Evolutionary conservation across 2,329 filamentous ascomycete species (phyloP).

Genomic region (Coniella lustricola): DNA sequence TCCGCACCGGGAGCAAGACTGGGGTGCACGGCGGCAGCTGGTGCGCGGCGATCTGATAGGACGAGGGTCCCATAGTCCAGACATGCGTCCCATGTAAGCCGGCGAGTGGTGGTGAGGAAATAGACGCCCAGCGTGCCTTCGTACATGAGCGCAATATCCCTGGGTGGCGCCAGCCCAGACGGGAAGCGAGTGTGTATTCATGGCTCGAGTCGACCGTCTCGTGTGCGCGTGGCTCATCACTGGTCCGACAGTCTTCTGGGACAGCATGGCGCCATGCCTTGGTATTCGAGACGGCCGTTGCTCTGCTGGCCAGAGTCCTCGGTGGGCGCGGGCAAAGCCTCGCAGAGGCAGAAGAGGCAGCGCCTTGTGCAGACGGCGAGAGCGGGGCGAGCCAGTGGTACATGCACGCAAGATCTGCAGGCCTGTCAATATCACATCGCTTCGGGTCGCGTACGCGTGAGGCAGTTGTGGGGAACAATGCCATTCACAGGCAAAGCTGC

Average conservation of each 20-base stretch:
- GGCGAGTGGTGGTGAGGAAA: conserved; percentile 32
- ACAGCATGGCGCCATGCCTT: no score
- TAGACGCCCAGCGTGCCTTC: conserved; percentile 40
- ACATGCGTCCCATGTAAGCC: conserved; percentile 31
- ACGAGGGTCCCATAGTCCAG: conserved; percentile 23
- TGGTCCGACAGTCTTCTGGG: no score
- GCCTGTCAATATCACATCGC: not conserved
- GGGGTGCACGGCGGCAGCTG: conserved; percentile 29
- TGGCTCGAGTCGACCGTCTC: not conserved
- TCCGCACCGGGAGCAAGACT: conserved; percentile 28
- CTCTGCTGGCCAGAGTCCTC: no score
- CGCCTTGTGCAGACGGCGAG: not conserved
- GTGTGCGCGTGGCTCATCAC: no score
- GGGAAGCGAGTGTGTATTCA: not conserved
- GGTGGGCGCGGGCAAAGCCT: no score
- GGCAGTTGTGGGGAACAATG: conserved; percentile 4
- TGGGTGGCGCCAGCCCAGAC: conserved; percentile 26
- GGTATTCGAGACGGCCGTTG: no score
- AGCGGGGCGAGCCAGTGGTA: not conserved
- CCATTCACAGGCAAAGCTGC: not conserved
- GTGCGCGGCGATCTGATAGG: conserved; percentile 36
- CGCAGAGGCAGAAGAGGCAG: no score
- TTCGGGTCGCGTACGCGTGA: not conserved
- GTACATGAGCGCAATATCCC: conserved; percentile 26
- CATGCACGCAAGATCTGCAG: conserved; percentile 2